phyloP scores from a whole-genome alignment of 2,329 filamentous ascomycete species.

The Acrodontium crateriforme region DNA sequence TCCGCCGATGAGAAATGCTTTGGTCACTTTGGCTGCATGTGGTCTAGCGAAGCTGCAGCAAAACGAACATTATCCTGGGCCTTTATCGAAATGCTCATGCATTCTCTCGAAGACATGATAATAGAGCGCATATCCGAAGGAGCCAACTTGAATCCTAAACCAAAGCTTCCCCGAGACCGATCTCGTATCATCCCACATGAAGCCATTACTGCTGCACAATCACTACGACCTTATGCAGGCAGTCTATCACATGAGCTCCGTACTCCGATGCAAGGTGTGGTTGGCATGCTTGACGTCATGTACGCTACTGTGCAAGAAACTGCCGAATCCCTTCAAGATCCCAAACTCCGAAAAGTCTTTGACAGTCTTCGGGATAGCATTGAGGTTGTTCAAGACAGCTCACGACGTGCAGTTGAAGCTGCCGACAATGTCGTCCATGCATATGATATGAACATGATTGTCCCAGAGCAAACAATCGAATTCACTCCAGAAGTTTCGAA shows the following conservation, averaged over 20 bases:
- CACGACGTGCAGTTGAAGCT: conserved; percentile 56
- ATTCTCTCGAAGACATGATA: conserved; percentile 55
- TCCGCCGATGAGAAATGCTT: conserved; percentile 52
- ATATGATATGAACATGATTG: conserved; percentile 61
- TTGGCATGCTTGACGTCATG: conserved; percentile 66
- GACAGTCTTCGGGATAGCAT: conserved; percentile 53
- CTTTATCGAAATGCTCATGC: conserved; percentile 53
- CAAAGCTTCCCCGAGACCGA: conserved; percentile 14
- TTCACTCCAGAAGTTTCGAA: conserved; percentile 12
- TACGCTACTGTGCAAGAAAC: conserved; percentile 57
- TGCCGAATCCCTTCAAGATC: conserved; percentile 39
- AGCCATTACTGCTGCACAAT: conserved; percentile 45
- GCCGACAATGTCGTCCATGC: conserved; percentile 65
- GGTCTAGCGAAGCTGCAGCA: conserved; percentile 48
- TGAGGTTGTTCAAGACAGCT: conserved; percentile 60
- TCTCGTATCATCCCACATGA: conserved; percentile 40
- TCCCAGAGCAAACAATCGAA: conserved; percentile 46
- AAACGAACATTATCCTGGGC: conserved; percentile 47
- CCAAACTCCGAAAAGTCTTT: conserved; percentile 42
- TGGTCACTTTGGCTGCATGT: conserved; percentile 59
- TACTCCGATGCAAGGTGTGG: conserved; percentile 63
- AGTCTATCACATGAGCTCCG: conserved; percentile 58
- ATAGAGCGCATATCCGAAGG: conserved; percentile 43
- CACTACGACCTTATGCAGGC: conserved; percentile 57
- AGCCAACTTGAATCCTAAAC: conserved; percentile 29